A percentile compares a stretch with the other conserved stretches of the same genome.
Evolutionary conservation across 352 stramenopile genomes (phyloP).

Genomic region (Globisporangium irregulare): DNA sequence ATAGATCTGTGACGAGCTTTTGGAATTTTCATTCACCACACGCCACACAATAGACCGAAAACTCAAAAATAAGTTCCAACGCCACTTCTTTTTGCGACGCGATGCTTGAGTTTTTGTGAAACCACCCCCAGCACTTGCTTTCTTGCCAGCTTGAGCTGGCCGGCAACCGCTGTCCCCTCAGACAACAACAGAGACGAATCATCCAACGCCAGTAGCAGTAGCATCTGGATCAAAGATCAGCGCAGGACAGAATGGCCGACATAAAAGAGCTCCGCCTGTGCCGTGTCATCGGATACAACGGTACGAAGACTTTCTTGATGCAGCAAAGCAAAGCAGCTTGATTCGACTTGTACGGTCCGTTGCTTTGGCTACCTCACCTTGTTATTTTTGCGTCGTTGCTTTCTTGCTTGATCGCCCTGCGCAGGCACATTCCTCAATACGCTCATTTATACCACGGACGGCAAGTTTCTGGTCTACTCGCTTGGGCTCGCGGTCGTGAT

Average conservation of each 20-base stretch:
- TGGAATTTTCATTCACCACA: not conserved
- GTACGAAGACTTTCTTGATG: constrained; percentile 22
- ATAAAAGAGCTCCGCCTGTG: constrained; percentile 71
- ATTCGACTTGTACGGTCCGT: not conserved
- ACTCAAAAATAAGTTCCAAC: not conserved
- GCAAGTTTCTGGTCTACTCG: constrained; percentile 83
- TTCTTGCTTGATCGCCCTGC: not conserved
- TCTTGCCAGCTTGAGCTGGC: not conserved
- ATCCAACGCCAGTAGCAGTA: not conserved
- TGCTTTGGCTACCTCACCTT: not conserved
- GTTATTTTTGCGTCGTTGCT: not conserved
- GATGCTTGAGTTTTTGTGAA: not conserved
- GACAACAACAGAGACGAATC: not conserved
- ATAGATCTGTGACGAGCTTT: not conserved
- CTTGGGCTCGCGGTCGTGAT: constrained; percentile 84
- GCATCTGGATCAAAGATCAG: not conserved
- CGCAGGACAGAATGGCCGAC: constrained; percentile 43
- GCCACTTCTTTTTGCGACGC: not conserved
- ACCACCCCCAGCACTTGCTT: not conserved
- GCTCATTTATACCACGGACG: constrained; percentile 77
- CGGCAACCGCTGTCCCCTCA: constrained; percentile 4
- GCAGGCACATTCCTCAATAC: constrained; percentile 62
- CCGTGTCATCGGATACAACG: constrained; percentile 82
- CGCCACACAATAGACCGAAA: not conserved
- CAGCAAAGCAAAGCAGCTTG: not conserved